Evolutionary conservation across 1,139 yeast genomes (phyloP), one percentile per base, ranked within the genome.

Genomic region (Hanseniaspora uvarum): DNA sequence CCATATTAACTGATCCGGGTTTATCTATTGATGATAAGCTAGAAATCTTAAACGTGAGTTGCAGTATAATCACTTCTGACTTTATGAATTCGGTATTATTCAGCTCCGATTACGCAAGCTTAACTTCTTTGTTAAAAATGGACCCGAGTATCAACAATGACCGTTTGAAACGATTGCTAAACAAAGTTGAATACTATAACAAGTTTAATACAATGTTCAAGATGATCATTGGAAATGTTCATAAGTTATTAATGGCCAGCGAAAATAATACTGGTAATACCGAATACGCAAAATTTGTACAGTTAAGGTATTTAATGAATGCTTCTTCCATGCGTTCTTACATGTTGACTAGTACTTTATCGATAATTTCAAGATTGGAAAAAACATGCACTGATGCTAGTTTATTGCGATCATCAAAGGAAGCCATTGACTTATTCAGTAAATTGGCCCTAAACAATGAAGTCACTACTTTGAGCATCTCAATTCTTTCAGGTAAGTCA

Each of bases 11-110:
- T 6, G 48, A 44, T 31, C 10, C 39, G 3, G 23, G 24, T 1
- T 31, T 44, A 28, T 19, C 16, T 7, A 19, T 39, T 33, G 33
- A 36, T 7, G 49, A 38, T 11, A 37, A 43, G 31, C 23, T 44
- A 19, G 47, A 53, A 18, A 24, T 48, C 16, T 45, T 49, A 38
- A 44, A 40, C 16, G 41, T 33, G 1, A 28, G 46, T 21, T 44
- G 34, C 23, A 19, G 51, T n/a, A 39, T 47, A 19, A 53, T 53
- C 2, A 44, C 40, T 31, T 38, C 51, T 19, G 56, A 53, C 10
- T 53, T 48, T n/a, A 48, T 44, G 47, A 34, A 21, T 8, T 39
- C 51, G 1, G 53, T 53, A 18, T 16, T 53, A n/a, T 48, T 39
- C 26, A 30, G 33, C 14, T 39, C 44, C 16, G 51, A 53, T 4